Base-by-base conservation (phyloP, 345 rosid species). In the Eucalyptus tenuipes region DNA sequence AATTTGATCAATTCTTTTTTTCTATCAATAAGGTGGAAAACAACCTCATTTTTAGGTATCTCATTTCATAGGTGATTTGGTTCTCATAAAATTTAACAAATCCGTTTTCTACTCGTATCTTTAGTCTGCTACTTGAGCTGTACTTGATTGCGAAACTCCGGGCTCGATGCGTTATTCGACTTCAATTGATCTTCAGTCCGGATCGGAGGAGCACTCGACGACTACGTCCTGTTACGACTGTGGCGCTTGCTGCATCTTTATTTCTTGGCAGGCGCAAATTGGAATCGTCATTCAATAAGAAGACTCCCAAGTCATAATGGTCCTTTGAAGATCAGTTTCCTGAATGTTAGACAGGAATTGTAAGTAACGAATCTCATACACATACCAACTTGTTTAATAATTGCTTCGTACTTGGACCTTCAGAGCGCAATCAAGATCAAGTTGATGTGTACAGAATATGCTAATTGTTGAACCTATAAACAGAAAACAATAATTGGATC, bases 401-500 rank as follows among this genome's bases (percentile, higher is more conserved):
- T 3, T 12, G 42, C 42, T 33, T 9, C 24, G 2, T 33, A 8
- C 42, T 1, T 1, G 22, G 80, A 66, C 12, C 40, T 0, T 66
- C 22, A 8, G 79, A 14, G 40, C 40, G 79, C 79, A 66, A 15
- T 37, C 79, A 2, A 37, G 40, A 66, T 31, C 40, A 13, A 31
- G 79, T 66, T 15, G 79, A 31, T 31, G 18, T 7, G 79, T 17
- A n/a, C 40, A 6, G 37, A 6, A n/a, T 50, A 50, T 0, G 53
- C 18, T 8, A n/a, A 3, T 16, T 1, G 20, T n/a, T n/a, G 40
- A n/a, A n/a, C 0, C 75, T 64, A 33, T 2, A n/a, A 14, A 29
- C 8, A 13, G 68, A 16, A 61, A 27, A 1, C 68, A 61, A 13
- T 29, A 61, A 27, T 0, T 27, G 1, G 1, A 27, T 61, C 33